phyloP scores from a whole-genome alignment of 257 asterid genomes.

The Primulina eburnea region DNA sequence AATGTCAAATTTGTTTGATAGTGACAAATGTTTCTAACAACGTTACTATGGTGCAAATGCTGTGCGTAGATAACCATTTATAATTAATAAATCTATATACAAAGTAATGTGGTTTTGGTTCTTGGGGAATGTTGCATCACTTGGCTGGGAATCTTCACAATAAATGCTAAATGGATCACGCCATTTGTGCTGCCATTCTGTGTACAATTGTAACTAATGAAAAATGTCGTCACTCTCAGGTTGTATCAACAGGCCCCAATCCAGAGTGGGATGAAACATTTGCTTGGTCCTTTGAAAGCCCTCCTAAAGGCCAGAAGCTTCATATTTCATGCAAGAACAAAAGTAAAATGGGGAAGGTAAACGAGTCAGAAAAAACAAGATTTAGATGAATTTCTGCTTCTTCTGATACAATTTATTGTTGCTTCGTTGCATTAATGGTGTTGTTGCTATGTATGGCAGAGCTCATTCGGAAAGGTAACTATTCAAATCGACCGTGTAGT shows the following conservation, averaged over 20 bases:
- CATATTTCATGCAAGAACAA: constrained; percentile 99
- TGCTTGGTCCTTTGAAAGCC: constrained; percentile 94
- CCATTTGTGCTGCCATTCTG: constrained; percentile 3
- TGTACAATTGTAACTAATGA: neutral
- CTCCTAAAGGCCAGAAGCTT: constrained; percentile 99
- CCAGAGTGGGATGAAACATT: constrained; percentile 98
- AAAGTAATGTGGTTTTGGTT: neutral
- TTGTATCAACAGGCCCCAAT: constrained; percentile 91
- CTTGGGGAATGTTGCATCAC: neutral
- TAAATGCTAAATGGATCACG: neutral
- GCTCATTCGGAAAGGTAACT: constrained; percentile 96
- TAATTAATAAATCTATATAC: neutral
- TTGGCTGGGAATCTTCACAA: neutral
- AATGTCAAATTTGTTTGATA: neutral
- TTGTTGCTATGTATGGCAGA: constrained; percentile 37
- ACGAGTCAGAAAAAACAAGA: neutral
- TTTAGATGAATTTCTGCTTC: neutral
- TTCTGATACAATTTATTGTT: neutral
- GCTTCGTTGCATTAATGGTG: neutral
- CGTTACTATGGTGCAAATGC: neutral
- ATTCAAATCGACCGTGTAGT: constrained; percentile 98
- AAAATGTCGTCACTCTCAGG: constrained; percentile 39
- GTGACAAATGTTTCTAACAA: no score
- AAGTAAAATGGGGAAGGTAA: constrained; percentile 99
- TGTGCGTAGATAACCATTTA: neutral